Evolutionary conservation across 2,329 filamentous ascomycete species (phyloP).

Genomic region (Aspergillus sp.): DNA sequence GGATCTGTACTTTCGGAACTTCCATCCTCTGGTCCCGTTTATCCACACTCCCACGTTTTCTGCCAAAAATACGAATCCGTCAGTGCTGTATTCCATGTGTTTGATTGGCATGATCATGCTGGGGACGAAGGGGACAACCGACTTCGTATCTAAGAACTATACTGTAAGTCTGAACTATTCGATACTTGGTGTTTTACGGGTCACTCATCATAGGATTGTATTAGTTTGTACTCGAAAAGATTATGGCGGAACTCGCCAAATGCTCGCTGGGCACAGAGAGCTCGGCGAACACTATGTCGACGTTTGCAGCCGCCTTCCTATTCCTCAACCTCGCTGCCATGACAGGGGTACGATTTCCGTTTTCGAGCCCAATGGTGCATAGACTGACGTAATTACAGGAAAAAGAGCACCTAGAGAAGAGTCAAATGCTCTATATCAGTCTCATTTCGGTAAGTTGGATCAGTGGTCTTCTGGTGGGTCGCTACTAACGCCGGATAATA

Average conservation of each 20-base stretch:
- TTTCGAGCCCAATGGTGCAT: not conserved
- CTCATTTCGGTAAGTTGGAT: conserved; percentile 41
- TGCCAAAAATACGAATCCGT: conserved; percentile 47
- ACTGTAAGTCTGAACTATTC: conserved; percentile 25
- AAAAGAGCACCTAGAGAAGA: conserved; percentile 46
- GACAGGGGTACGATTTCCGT: conserved; percentile 37
- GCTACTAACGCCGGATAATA: conserved; percentile 14
- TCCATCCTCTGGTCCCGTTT: conserved; percentile 54
- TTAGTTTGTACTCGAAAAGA: conserved; percentile 37
- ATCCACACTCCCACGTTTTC: conserved; percentile 55
- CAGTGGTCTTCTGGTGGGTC: not conserved
- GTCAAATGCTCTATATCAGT: conserved; percentile 52
- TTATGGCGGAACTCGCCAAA: conserved; percentile 44
- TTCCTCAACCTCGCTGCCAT: conserved; percentile 52
- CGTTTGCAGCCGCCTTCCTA: conserved; percentile 49
- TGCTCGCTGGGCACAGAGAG: conserved; percentile 41
- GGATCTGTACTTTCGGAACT: conserved; percentile 55
- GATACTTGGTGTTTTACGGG: conserved; percentile 6
- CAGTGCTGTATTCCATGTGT: conserved; percentile 54
- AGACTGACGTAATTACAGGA: conserved; percentile 29
- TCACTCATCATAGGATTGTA: not conserved
- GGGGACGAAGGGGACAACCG: conserved; percentile 52
- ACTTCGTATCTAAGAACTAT: conserved; percentile 51
- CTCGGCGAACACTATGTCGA: conserved; percentile 45
- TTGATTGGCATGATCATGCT: conserved; percentile 54